Conservation (phyloP, 805 yeast species). For the Saturnispora diversa region DNA sequence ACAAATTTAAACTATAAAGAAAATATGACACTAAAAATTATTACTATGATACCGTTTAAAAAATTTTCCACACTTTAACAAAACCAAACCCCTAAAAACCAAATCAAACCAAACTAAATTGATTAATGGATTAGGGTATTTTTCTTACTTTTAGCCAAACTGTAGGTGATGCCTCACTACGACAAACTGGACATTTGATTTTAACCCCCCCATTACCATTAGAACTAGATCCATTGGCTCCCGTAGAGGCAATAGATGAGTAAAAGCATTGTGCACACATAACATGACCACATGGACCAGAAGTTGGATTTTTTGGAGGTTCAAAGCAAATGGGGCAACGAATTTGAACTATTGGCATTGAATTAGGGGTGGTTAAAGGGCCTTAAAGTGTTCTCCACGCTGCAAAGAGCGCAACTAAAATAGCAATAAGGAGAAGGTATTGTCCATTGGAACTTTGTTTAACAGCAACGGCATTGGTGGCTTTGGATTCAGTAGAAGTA, state of each 20-base stretch:
- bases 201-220: neutral
- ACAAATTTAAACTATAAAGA: neutral
- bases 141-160: slow-evolving; percentile 7
- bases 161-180: neutral
- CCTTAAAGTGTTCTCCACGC: slow-evolving; percentile 9
- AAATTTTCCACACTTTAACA: too few relatives aligned
- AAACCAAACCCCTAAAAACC: too few relatives aligned
- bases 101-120: too few relatives aligned
- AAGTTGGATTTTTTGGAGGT: slow-evolving; percentile 39
- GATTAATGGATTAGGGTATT: neutral
- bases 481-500: slow-evolving; percentile 12
- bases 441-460: neutral
- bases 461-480: neutral
- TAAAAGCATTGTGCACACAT: slow-evolving; percentile 48
- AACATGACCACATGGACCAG: slow-evolving; percentile 51
- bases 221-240: neutral
- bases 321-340: slow-evolving; percentile 52
- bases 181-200: slow-evolving; percentile 7
- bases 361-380: slow-evolving; percentile 31
- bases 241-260: slow-evolving; percentile 34
- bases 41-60: too few relatives aligned
- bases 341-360: slow-evolving; percentile 25
- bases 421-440: slow-evolving; percentile 5
- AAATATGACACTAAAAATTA: too few relatives aligned
- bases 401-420: slow-evolving; percentile 9